phyloP scores from a whole-genome alignment of 352 stramenopile genomes.

The Phytopythium mirpurense region DNA sequence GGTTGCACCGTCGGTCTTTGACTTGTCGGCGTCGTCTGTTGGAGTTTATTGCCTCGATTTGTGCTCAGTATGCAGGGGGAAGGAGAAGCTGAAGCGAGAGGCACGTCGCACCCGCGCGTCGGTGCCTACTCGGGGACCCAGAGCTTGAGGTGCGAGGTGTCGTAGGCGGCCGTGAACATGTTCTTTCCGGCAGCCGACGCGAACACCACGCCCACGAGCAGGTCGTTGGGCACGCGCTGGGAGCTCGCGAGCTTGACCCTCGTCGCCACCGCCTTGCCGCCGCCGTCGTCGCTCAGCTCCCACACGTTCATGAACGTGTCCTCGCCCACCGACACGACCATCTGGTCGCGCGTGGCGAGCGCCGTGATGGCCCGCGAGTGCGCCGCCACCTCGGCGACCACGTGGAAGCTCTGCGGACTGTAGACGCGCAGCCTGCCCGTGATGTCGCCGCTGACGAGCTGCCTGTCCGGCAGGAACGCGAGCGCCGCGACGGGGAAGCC shows the following conservation, averaged over 20 bases:
- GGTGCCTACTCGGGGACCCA: conserved; percentile 48
- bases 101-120: not conserved
- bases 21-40: not conserved
- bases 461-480: conserved; percentile 46
- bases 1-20: no score
- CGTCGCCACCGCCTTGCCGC: conserved; percentile 9
- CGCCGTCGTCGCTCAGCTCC: conserved; percentile 31
- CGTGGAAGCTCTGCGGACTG: conserved; percentile 34
- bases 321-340: conserved; percentile 59
- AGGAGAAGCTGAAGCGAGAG: not conserved
- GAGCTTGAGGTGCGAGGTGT: conserved; percentile 64
- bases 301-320: conserved; percentile 82
- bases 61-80: not conserved
- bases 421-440: conserved; percentile 57
- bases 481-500: conserved; percentile 45
- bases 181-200: conserved; percentile 23
- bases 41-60: not conserved
- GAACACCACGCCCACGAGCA: conserved; percentile 59
- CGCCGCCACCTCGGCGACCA: conserved; percentile 61
- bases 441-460: conserved; percentile 53
- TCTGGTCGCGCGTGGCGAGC: conserved; percentile 42
- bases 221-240: conserved; percentile 52
- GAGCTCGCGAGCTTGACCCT: conserved; percentile 54
- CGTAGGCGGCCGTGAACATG: conserved; percentile 56
- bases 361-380: conserved; percentile 67